Conservation (phyloP, 768 basidiomycete genomes). For the Zangia roseola region DNA sequence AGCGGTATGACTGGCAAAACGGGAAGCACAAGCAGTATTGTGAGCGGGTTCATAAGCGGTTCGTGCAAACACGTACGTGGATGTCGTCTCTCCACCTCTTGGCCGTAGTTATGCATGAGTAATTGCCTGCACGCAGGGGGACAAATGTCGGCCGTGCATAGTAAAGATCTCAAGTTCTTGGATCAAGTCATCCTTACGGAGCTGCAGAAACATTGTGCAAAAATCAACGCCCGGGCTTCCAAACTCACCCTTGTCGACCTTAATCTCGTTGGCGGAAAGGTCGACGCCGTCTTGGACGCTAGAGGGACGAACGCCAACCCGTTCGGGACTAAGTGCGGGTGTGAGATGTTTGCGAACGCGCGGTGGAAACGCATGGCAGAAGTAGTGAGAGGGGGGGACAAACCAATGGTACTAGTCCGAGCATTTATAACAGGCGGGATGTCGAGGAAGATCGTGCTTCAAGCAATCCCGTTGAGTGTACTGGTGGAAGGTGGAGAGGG, state of each 20-base stretch:
- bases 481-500: constrained; percentile 7
- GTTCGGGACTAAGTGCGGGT: constrained; percentile 24
- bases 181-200: constrained; percentile 27
- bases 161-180: constrained; percentile 28
- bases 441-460: constrained; percentile 28
- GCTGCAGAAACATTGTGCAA: constrained; percentile 16
- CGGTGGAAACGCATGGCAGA: constrained; percentile 26
- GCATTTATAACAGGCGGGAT: constrained; percentile 28
- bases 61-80: constrained; percentile 16
- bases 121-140: constrained; percentile 12
- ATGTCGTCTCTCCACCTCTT: not conserved
- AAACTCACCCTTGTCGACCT: constrained; percentile 27
- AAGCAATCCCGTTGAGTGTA: constrained; percentile 22
- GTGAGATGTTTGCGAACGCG: constrained; percentile 21
- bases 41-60: constrained; percentile 19
- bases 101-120: not conserved
- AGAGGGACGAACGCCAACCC: constrained; percentile 20
- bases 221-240: constrained; percentile 9
- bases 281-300: constrained; percentile 19
- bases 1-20: constrained; percentile 26
- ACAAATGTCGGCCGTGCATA: constrained; percentile 22
- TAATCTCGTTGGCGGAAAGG: constrained; percentile 17
- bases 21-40: constrained; percentile 32
- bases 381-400: constrained; percentile 9
- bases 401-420: constrained; percentile 22